Percentiles rank a stretch among this genome's conserved stretches.
Conservation (phyloP, 2,329 filamentous ascomycete species). For the Hymenotorrendiella dingleyae region DNA sequence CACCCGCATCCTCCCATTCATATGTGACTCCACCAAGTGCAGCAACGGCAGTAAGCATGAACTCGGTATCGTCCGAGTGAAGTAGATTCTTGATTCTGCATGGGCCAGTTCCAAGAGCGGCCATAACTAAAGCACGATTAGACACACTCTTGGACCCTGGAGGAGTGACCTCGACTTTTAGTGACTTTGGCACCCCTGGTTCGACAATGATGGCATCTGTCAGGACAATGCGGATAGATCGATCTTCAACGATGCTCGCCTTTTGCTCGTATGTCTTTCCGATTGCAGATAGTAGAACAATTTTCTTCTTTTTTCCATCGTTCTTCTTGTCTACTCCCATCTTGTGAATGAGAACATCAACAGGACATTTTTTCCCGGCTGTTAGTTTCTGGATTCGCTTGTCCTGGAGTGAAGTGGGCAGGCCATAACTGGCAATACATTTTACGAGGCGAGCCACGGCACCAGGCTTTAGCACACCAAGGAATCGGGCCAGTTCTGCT, state of each 20-base stretch:
- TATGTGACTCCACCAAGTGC: slow-evolving; percentile 82
- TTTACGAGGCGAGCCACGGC: slow-evolving; percentile 87
- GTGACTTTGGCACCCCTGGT: slow-evolving; percentile 60
- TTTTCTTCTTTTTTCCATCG: slow-evolving; percentile 88
- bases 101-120: slow-evolving; percentile 78
- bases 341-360: slow-evolving; percentile 78
- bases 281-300: slow-evolving; percentile 86
- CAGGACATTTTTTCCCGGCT: slow-evolving; percentile 79
- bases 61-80: slow-evolving; percentile 94
- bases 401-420: slow-evolving; percentile 81
- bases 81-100: slow-evolving; percentile 89
- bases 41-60: slow-evolving; percentile 89
- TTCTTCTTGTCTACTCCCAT: slow-evolving; percentile 99
- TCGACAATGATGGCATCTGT: slow-evolving; percentile 71
- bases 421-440: slow-evolving; percentile 87
- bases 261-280: slow-evolving; percentile 81
- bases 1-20: slow-evolving; percentile 91
- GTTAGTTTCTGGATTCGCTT: slow-evolving; percentile 76
- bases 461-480: slow-evolving; percentile 77
- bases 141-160: slow-evolving; percentile 98
- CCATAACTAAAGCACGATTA: slow-evolving; percentile 89
- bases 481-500: slow-evolving; percentile 82
- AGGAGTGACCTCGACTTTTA: slow-evolving; percentile 72
- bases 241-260: slow-evolving; percentile 84
- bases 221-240: slow-evolving; percentile 74